A percentile compares a stretch with the other conserved stretches of the same genome.
These are phyloP conservation scores for Pythium utonaiense DNA, from an alignment of 352 stramenopile genomes.

Conservation along the genomic window DNA sequence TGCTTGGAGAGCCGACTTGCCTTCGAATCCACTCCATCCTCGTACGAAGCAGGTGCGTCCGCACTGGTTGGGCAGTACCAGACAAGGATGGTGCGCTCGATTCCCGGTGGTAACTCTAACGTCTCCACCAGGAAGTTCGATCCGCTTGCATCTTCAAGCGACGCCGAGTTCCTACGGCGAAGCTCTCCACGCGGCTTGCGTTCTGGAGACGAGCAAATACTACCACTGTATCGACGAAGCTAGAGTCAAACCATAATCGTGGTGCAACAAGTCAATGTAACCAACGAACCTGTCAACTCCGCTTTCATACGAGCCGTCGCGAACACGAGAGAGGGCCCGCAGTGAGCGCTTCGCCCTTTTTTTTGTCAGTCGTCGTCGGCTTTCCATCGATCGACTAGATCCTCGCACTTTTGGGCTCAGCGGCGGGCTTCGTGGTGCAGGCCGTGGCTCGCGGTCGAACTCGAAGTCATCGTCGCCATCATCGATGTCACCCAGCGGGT, in stretches of 20 bases:
- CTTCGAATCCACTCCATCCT: conserved; percentile 77
- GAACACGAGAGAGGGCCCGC: conserved; percentile 50
- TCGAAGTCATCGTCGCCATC: conserved; percentile 88
- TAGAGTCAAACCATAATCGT: too few species aligned
- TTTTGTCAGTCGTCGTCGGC: conserved; percentile 43
- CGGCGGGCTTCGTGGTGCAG: conserved; percentile 41
- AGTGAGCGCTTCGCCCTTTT: conserved; percentile 49
- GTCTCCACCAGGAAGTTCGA: conserved; percentile 88
- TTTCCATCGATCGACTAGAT: conserved; percentile 31
- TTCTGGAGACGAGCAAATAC: conserved; percentile 77
- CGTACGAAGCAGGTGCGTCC: conserved; percentile 22
- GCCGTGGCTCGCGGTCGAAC: conserved; percentile 73
- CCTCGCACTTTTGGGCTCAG: conserved; percentile 52
- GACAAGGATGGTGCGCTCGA: conserved; percentile 86
- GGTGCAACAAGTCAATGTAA: too few species aligned
- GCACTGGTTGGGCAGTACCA: conserved; percentile 69
- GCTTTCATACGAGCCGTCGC: conserved; percentile 68
- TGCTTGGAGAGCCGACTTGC: conserved; percentile 79
- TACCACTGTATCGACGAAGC: conserved; percentile 46
- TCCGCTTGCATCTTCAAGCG: conserved; percentile 57
- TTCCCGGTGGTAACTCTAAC: conserved; percentile 78
- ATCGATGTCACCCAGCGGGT: conserved; percentile 63
- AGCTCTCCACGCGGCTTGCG: conserved; percentile 45
- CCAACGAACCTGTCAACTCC: conserved; percentile 72
- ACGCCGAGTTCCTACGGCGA: conserved; percentile 36